Evolutionary conservation across 2,329 filamentous ascomycete species (phyloP), one percentile per base, ranked within the genome.

Genomic region (Epichloe baconii): DNA sequence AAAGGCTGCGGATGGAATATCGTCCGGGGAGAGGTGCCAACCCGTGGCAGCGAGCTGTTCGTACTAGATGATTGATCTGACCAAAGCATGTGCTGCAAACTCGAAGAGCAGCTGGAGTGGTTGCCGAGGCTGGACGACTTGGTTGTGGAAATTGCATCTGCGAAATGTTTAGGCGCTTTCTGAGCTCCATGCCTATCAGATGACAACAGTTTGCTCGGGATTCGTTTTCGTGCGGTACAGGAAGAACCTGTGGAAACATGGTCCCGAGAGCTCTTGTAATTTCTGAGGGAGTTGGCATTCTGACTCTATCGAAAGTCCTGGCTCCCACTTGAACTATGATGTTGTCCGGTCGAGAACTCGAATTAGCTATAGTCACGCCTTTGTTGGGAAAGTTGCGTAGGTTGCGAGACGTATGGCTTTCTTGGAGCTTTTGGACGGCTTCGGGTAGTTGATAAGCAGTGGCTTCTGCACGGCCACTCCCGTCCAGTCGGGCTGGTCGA

Each of bases 381-480:
- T 26, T 41, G 23, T 26, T 19, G 1, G 36, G 5, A 7, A 38
- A 7, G 8, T 48, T 50, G 40, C 47, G 47, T 6, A 49, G 17
- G 12, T 50, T 50, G 21, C 36, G 52, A 21, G 21, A 44, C 31
- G 34, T 19, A 40, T 44, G 36, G 44, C 40, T 50, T 21, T 41
- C 47, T n/a, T 40, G 47, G 11, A 52, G 38, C 44, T 47, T 47
- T 52, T 52, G 36, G 38, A 52, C 21, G 55, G 53, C 44, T 53
- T 53, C 5, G 59, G 51, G 43, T 58, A 60, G 11, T 59, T 53
- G 7, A 59, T 51, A 2, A 53, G 43, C 14, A 64, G 53, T 8
- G 61, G 55, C 46, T 65, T 67, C 44, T 68, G 65, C 11, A 64
- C 47, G 17, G 52, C 53, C 6, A 67, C 53, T 3, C 66, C 64